Base-by-base conservation (phyloP, 805 yeast species). In the Geotrichum ghanense region DNA sequence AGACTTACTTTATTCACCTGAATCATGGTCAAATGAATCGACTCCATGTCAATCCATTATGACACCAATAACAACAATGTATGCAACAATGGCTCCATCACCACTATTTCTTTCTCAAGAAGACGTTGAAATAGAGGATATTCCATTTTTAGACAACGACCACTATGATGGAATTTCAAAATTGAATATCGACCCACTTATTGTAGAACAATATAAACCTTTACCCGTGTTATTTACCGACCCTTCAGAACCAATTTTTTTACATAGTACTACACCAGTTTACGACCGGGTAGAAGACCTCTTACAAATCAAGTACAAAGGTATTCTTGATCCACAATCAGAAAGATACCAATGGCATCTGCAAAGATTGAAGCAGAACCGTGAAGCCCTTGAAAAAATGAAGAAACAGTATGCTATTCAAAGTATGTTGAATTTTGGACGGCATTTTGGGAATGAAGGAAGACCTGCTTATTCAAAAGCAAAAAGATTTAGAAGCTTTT, bases 51-150 rank as follows among this genome's bases (percentile, higher is more conserved):
- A 9, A 25, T 25, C 9, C 9, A 25, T 25, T 14, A 25, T 25
- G 12, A 9, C 31, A 25, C 14, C 9, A 25, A 25, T 25, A 9
- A 25, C 31, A 9, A 14, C 31, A 25, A 9, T 9, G 12, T 25
- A 9, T 25, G 31, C 9, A 25, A 25, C 14, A 9, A 25, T 25
- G 31, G 9, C 54, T 16, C 51, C 51, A 22, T 48, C 53, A 3
- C 55, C 55, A 2, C 43, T 52, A 43, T 20, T 50, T 34, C 47
- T 51, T 42, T 45, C 55, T 5, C 46, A 44, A 2, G 22, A 50
- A 9, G 47, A 46, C 16, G 16, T 45, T 23, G 51, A 48, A 31
- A 31, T 31, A n/a, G n/a, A n/a, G n/a, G n/a, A n/a, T n/a, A n/a
- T n/a, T n/a, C n/a, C n/a, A n/a, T n/a, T n/a, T n/a, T n/a, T n/a